These are phyloP conservation scores for Dactylis glomerata DNA, from an alignment of 176 grass and related monocot species.

Conservation along the genomic window DNA sequence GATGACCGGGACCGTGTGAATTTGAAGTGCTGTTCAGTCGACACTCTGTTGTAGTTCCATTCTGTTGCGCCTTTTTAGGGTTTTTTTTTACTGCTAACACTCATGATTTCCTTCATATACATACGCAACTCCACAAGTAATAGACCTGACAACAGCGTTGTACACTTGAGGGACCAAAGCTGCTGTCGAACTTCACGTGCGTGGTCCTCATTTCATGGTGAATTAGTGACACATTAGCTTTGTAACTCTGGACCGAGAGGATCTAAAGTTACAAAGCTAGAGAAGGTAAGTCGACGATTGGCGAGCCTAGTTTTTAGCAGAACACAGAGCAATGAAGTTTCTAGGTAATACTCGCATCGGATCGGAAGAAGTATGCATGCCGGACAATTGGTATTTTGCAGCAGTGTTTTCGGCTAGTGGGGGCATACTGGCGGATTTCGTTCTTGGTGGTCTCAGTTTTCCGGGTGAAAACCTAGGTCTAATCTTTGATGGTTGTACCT, in stretches of 20 bases:
- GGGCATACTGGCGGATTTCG: too few species aligned
- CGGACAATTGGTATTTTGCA: too few species aligned
- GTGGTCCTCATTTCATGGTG: neutral
- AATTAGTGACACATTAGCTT: neutral
- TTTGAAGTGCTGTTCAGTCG: neutral
- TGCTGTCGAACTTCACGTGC: neutral
- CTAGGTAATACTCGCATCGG: too few species aligned
- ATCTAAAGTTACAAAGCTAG: neutral
- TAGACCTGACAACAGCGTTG: neutral
- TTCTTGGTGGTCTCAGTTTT: too few species aligned
- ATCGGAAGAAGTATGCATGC: too few species aligned
- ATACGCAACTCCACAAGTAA: neutral
- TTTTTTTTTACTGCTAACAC: neutral
- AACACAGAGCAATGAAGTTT: too few species aligned
- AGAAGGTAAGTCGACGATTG: neutral
- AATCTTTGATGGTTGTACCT: too few species aligned
- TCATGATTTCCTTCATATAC: neutral
- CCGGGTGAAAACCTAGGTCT: too few species aligned
- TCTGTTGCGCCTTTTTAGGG: neutral
- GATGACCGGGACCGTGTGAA: neutral
- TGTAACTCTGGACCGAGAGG: neutral
- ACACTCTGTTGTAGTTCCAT: neutral
- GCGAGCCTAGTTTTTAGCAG: neutral
- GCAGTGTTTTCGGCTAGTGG: too few species aligned
- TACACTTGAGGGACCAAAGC: constrained; percentile 9